These are phyloP conservation scores for Alternaria gansuensis DNA, from an alignment of 2,329 filamentous ascomycete species.

Conservation along the genomic window DNA sequence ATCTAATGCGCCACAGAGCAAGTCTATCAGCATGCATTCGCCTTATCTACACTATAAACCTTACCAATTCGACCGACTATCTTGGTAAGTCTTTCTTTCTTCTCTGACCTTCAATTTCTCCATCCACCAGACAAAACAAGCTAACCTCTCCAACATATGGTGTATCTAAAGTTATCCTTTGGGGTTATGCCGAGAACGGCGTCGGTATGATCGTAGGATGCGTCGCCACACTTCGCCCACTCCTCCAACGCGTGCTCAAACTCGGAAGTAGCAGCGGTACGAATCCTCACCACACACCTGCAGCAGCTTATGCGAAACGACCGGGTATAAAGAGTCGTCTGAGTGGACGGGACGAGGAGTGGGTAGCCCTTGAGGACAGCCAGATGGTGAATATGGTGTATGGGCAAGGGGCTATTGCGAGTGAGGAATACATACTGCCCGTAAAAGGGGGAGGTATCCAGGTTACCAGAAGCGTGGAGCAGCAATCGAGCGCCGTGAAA, in stretches of 20 bases:
- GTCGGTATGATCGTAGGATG: conserved; percentile 20
- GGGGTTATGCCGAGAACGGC: conserved; percentile 19
- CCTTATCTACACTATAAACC: conserved; percentile 18
- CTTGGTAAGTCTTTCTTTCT: conserved; percentile 8
- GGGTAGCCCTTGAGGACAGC: conserved; percentile 15
- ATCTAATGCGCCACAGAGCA: conserved; percentile 10
- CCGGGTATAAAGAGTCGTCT: conserved; percentile 16
- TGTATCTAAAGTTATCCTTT: conserved; percentile 17
- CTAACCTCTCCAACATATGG: conserved; percentile 9
- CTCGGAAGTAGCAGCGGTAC: conserved; percentile 16
- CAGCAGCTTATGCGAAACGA: conserved; percentile 14
- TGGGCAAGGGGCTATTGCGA: conserved; percentile 12
- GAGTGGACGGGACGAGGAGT: conserved; percentile 18
- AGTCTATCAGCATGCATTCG: conserved; percentile 21
- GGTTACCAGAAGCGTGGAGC: conserved; percentile 16
- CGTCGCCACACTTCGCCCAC: conserved; percentile 19
- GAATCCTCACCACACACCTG: conserved; percentile 10
- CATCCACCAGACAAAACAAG: no score
- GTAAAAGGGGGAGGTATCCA: conserved; percentile 12
- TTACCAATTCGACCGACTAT: conserved; percentile 15
- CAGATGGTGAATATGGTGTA: conserved; percentile 15
- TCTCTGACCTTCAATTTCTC: background rate
- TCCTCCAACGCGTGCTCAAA: conserved; percentile 18
- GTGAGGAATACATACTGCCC: conserved; percentile 15
- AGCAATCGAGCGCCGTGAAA: conserved; percentile 9